Evolutionary conservation across 169 alveolate genomes (phyloP).

Genomic region (Cryptosporidium muris): DNA sequence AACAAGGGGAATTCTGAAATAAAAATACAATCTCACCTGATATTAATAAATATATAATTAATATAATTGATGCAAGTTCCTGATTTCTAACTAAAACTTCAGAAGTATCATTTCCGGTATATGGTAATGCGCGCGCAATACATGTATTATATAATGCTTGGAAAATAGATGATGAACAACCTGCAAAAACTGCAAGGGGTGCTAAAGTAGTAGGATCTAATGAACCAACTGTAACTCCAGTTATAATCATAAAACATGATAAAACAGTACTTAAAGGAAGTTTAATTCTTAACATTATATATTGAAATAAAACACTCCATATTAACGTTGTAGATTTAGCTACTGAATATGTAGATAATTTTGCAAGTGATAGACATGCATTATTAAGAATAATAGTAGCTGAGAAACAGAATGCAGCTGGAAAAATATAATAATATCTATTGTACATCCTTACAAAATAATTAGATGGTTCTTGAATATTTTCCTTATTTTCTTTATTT

Average conservation of each 20-base stretch:
- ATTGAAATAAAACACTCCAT: conserved; percentile 66
- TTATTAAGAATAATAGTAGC: conserved; percentile 31
- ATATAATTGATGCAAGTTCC: conserved; percentile 33
- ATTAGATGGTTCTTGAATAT: not conserved
- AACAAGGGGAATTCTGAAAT: conserved; percentile 56
- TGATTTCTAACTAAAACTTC: conserved; percentile 65
- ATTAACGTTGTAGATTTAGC: conserved; percentile 65
- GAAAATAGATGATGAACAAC: conserved; percentile 56
- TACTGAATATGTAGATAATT: conserved; percentile 60
- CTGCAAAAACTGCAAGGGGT: conserved; percentile 61
- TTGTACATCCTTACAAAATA: conserved; percentile 23
- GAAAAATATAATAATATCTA: conserved; percentile 50
- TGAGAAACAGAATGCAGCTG: conserved; percentile 64
- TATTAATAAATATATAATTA: conserved; percentile 27
- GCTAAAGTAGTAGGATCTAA: conserved; percentile 55
- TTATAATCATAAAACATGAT: conserved; percentile 32
- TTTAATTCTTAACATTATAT: conserved; percentile 19
- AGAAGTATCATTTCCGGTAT: conserved; percentile 54
- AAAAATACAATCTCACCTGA: conserved; percentile 41
- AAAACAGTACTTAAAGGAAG: conserved; percentile 43
- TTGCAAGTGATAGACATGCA: conserved; percentile 56
- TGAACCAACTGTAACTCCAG: conserved; percentile 63
- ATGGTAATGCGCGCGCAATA: conserved; percentile 57
- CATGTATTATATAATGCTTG: conserved; percentile 63
- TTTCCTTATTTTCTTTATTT: not conserved